Percentiles rank a stretch among this genome's conserved stretches.
Conservation (phyloP, 768 basidiomycete species). For the Cystofilobasidium ferigula region DNA sequence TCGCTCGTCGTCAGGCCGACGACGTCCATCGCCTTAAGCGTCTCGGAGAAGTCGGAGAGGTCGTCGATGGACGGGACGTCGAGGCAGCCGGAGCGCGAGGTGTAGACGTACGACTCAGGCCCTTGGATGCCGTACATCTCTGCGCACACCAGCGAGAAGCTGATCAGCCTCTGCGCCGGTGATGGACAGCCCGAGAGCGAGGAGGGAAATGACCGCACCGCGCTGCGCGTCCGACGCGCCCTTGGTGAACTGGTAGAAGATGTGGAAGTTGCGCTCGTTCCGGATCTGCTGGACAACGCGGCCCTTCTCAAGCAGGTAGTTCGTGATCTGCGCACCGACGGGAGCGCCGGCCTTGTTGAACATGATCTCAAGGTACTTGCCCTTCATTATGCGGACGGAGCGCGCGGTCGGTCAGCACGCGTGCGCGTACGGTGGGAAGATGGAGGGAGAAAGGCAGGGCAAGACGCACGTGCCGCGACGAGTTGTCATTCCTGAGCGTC, state of each 20-base stretch:
- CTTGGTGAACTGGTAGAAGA: constrained; percentile 99
- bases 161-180: background rate
- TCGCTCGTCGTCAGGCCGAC: constrained; percentile 78
- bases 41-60: constrained; percentile 72
- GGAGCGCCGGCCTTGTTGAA: constrained; percentile 88
- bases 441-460: background rate
- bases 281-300: constrained; percentile 88
- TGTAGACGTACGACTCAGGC: constrained; percentile 90
- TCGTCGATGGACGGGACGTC: constrained; percentile 87
- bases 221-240: constrained; percentile 79
- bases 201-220: constrained; percentile 46
- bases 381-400: constrained; percentile 45
- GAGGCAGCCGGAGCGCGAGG: constrained; percentile 79
- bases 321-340: constrained; percentile 94
- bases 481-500: constrained; percentile 96
- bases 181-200: background rate
- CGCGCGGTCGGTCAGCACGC: background rate
- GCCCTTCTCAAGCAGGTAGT: constrained; percentile 86
- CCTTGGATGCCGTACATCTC: constrained; percentile 92
- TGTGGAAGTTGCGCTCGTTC: constrained; percentile 94
- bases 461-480: constrained; percentile 84
- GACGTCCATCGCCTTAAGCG: constrained; percentile 81
- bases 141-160: constrained; percentile 34
- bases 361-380: constrained; percentile 99
- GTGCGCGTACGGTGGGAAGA: background rate